Evolutionary conservation across 2,329 filamentous ascomycete genomes (phyloP).

Genomic region (Metarhizium brunneum): DNA sequence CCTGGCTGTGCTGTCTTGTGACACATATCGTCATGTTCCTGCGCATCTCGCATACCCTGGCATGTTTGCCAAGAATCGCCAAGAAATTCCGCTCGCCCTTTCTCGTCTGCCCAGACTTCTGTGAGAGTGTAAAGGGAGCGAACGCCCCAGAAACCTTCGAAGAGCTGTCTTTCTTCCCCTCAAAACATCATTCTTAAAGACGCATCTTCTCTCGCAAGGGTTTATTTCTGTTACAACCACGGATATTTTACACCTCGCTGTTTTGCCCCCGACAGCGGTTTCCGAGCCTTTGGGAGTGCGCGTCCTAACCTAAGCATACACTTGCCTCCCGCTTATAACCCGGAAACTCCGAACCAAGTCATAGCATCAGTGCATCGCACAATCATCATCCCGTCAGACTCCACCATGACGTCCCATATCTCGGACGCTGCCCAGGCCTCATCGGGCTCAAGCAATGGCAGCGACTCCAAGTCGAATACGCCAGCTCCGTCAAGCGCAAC

Average conservation of each 20-base stretch:
- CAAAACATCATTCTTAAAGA: conserved; percentile 7
- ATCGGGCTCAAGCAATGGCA: conserved; percentile 20
- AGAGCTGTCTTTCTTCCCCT: background rate
- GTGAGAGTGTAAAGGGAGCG: conserved; percentile 27
- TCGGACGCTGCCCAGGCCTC: conserved; percentile 14
- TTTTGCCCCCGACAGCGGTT: background rate
- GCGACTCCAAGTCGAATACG: conserved; percentile 42
- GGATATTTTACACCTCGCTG: background rate
- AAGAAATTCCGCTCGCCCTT: conserved; percentile 30
- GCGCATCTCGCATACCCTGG: conserved; percentile 10
- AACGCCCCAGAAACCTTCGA: conserved; percentile 14
- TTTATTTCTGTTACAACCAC: background rate
- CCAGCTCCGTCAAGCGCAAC: conserved; percentile 41
- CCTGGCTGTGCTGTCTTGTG: fast-evolving
- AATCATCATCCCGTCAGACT: conserved; percentile 12
- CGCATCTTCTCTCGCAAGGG: background rate
- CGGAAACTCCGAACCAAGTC: background rate
- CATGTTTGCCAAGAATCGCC: conserved; percentile 21
- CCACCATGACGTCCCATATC: conserved; percentile 23
- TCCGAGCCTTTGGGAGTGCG: background rate
- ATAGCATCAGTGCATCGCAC: background rate
- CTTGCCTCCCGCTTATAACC: background rate
- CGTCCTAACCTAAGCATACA: background rate
- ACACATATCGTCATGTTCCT: background rate
- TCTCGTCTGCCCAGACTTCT: conserved; percentile 23